Base-by-base conservation (phyloP, 2,329 filamentous ascomycete genomes). In the Fusarium chaquense region DNA sequence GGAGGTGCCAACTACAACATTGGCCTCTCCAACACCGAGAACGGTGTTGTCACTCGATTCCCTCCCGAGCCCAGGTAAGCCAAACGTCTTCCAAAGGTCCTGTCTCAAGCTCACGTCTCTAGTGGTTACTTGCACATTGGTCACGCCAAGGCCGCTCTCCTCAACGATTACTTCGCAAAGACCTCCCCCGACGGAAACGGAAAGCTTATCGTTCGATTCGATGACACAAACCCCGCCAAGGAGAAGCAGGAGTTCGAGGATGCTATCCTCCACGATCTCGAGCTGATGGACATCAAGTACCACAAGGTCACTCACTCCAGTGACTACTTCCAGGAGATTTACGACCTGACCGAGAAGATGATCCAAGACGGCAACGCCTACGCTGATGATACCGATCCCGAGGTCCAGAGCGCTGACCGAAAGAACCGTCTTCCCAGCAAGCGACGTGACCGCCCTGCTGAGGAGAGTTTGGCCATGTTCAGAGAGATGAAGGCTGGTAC, bases 241-340 rank as follows among this genome's bases (percentile, higher is more conserved):
- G 96, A 99, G 85, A 98, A 97, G 84, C 90, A 95, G 79, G 96
- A 98, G 83, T 99, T 91, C 79, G 91, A 98, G 79, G 94, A 98
- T 81, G 88, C 94, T 7, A 99, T 99, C 67, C 85, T 97, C 40
- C 91, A 97, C 83, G 96, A 99, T 80, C 87, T 98, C 52, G 89
- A 90, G 51, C 86, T 98, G 55, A 93, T 99, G 86, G 95, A 94
- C 32, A 93, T 99, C 80, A 93, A 92, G 81, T 93, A 94, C 24
- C 95, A 98, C 80, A 87, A 87, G 70, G 86, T 94, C 62, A 93
- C 93, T 20, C 97, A 95, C 83, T 98, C 96, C 3, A 97, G 93
- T 75, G 94, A 99, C 83, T 97, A 97, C 85, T 98, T 99, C 79
- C 89, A 98, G 76, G 87, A 94, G 78, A 87, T 99, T 16, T 97